Percentiles rank a stretch among this genome's conserved stretches.
These are phyloP conservation scores for Platismatia glauca DNA, from an alignment of 495 filamentous ascomycete species.

Conservation along the genomic window DNA sequence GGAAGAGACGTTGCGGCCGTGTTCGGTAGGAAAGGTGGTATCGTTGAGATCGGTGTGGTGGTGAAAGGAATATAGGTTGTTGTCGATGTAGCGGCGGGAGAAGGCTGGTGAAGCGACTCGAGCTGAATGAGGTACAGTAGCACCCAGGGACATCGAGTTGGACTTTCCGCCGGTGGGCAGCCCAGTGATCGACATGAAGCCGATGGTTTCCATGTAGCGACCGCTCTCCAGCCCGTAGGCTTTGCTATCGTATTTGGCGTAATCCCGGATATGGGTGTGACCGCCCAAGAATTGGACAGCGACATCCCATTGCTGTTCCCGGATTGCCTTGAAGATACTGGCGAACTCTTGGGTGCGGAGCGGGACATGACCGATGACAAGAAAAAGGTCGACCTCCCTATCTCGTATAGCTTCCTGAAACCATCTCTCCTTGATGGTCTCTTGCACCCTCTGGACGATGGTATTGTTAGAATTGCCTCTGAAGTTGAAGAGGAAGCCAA, in stretches of 20 bases:
- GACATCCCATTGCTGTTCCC: conserved; percentile 63
- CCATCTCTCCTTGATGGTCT: conserved; percentile 77
- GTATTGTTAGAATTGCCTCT: conserved; percentile 83
- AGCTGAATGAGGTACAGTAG: conserved; percentile 27
- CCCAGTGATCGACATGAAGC: conserved; percentile 82
- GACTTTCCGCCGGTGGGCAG: conserved; percentile 37
- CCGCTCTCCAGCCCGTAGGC: conserved; percentile 80
- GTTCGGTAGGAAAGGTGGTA: conserved; percentile 66
- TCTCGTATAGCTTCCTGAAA: conserved; percentile 80
- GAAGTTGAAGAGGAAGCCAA: conserved; percentile 95
- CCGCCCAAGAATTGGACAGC: conserved; percentile 94
- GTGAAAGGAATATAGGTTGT: conserved; percentile 78
- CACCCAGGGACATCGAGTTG: neutral
- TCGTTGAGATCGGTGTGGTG: conserved; percentile 68
- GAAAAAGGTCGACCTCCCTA: conserved; percentile 71
- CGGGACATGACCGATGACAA: conserved; percentile 81
- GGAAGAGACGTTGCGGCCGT: conserved; percentile 63
- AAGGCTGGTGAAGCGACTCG: conserved; percentile 43
- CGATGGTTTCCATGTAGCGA: conserved; percentile 97
- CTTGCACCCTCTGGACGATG: conserved; percentile 64
- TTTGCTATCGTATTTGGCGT: conserved; percentile 66
- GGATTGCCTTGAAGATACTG: conserved; percentile 67
- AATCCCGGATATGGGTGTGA: conserved; percentile 85
- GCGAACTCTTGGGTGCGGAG: conserved; percentile 70
- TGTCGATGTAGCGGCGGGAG: conserved; percentile 82